A percentile compares a stretch with the other conserved stretches of the same genome.
phyloP scores from a whole-genome alignment of 768 basidiomycete species.

The Auriculariales sp. region DNA sequence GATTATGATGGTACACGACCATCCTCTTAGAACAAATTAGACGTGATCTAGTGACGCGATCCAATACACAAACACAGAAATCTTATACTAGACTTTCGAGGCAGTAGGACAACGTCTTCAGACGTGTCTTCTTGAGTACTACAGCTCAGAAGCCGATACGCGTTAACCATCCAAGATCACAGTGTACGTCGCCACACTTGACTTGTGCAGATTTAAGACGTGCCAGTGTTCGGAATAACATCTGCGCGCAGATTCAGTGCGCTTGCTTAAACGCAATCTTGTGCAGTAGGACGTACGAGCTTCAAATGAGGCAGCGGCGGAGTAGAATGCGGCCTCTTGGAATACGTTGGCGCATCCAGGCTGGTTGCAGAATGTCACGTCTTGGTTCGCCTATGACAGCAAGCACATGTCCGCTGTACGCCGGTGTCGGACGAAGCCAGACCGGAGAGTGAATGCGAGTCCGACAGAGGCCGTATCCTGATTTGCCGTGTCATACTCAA shows the following conservation, averaged over 20 bases:
- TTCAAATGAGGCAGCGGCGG: background rate
- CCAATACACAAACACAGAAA: too few species aligned
- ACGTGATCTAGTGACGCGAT: too few species aligned
- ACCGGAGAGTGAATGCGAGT: background rate
- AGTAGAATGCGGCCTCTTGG: background rate
- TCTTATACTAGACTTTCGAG: too few species aligned
- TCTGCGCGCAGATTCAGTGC: background rate
- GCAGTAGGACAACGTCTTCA: too few species aligned
- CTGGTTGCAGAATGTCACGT: too few species aligned
- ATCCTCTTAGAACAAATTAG: too few species aligned
- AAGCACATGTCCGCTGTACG: background rate
- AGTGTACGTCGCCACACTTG: too few species aligned
- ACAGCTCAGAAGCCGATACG: too few species aligned
- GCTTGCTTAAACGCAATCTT: background rate
- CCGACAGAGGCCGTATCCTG: background rate
- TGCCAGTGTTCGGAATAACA: background rate
- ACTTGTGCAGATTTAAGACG: background rate
- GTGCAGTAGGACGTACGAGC: background rate
- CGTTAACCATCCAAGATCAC: too few species aligned
- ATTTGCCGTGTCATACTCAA: background rate
- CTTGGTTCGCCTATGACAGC: background rate
- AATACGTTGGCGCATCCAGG: too few species aligned
- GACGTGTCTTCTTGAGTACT: too few species aligned
- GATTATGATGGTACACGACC: too few species aligned
- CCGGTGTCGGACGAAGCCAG: background rate